Conservation (phyloP, 768 basidiomycete genomes). For the Lepiota venenata region DNA sequence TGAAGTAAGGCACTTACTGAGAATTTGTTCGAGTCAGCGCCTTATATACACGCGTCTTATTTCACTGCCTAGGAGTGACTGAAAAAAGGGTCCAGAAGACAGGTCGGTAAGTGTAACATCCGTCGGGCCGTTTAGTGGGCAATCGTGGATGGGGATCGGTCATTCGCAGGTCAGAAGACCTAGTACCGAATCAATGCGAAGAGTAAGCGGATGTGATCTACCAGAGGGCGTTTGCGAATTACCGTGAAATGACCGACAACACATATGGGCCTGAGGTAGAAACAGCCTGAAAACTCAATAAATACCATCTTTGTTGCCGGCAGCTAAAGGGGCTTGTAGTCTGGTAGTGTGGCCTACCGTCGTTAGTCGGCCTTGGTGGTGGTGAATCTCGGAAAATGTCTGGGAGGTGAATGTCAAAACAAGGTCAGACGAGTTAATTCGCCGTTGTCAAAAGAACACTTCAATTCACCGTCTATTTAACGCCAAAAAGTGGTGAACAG, state of each 20-base stretch:
- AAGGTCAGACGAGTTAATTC: not conserved
- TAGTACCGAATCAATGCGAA: not conserved
- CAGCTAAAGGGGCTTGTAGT: too few species aligned
- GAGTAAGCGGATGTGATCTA: not conserved
- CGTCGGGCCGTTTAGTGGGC: not conserved
- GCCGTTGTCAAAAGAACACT: not conserved
- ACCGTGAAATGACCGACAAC: slow-evolving; percentile 3
- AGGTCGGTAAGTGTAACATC: not conserved
- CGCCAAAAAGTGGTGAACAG: too few species aligned
- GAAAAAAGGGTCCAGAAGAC: not conserved
- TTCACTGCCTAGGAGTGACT: too few species aligned
- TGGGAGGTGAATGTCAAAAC: slow-evolving; percentile 4
- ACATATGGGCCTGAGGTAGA: not conserved
- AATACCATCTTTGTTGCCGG: too few species aligned
- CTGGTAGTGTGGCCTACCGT: too few species aligned
- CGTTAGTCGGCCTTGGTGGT: not conserved
- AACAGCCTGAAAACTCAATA: too few species aligned
- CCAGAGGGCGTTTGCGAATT: not conserved
- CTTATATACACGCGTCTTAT: not conserved
- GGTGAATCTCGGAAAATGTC: slow-evolving; percentile 11
- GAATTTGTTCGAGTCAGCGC: not conserved
- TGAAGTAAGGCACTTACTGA: not conserved
- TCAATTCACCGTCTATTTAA: too few species aligned
- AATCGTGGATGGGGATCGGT: not conserved
- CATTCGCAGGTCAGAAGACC: slow-evolving; percentile 3